These are phyloP conservation scores for Alternaria gaisen DNA, from an alignment of 2,329 filamentous ascomycete genomes.

Conservation along the genomic window DNA sequence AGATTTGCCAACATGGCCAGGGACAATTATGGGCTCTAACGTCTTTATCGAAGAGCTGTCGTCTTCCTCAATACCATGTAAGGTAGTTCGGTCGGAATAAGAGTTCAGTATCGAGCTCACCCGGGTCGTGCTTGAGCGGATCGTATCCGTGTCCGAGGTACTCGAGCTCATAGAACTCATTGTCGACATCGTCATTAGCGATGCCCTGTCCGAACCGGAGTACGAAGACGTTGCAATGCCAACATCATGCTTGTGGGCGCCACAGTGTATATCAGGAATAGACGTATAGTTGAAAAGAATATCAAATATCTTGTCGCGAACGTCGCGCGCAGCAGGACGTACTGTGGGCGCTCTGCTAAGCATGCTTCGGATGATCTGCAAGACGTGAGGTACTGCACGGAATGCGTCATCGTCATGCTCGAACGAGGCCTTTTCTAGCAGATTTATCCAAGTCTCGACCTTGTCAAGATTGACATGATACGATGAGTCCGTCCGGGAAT, in stretches of 20 bases:
- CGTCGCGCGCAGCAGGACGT: slow-evolving; percentile 53
- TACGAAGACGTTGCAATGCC: slow-evolving; percentile 32
- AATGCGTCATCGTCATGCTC: slow-evolving; percentile 50
- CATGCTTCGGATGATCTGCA: slow-evolving; percentile 55
- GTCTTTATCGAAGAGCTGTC: slow-evolving; percentile 42
- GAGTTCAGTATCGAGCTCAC: slow-evolving; percentile 44
- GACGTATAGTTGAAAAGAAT: slow-evolving; percentile 43
- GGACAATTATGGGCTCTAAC: slow-evolving; percentile 24
- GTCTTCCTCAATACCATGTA: slow-evolving; percentile 44
- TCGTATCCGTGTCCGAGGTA: slow-evolving; percentile 42
- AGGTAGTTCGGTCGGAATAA: slow-evolving; percentile 41
- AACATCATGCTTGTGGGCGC: slow-evolving; percentile 43
- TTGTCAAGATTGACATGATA: slow-evolving; percentile 77
- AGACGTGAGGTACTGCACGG: slow-evolving; percentile 52
- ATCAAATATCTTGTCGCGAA: slow-evolving; percentile 50
- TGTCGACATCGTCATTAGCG: slow-evolving; percentile 42
- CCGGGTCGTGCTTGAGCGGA: slow-evolving; percentile 36
- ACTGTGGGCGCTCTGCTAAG: slow-evolving; percentile 51
- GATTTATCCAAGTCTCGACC: slow-evolving; percentile 73
- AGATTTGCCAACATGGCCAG: slow-evolving; percentile 20
- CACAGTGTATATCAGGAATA: slow-evolving; percentile 48
- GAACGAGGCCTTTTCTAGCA: slow-evolving; percentile 66
- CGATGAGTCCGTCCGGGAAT: slow-evolving; percentile 71
- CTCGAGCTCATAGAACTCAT: slow-evolving; percentile 37
- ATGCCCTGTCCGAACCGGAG: slow-evolving; percentile 41